A percentile compares a stretch with the other conserved stretches of the same genome.
These are phyloP conservation scores for Fragaria ananassa DNA, from an alignment of 306 rosid species.

Conservation along the genomic window DNA sequence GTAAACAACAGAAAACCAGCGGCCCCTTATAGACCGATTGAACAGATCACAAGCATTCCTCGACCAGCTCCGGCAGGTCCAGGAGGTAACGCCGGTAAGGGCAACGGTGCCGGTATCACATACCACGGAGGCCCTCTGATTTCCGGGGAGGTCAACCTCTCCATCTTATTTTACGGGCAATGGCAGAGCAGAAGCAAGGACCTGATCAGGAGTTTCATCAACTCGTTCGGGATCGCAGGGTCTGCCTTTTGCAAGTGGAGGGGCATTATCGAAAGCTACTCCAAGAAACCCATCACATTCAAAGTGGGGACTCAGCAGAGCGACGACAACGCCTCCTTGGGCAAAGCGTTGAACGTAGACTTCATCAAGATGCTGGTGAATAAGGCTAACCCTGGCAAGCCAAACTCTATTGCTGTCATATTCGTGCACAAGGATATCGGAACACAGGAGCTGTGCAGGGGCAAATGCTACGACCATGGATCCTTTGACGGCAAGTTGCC, in stretches of 20 bases:
- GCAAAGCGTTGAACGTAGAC: not conserved
- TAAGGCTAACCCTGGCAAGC: not conserved
- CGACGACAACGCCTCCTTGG: not conserved
- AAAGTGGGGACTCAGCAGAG: not conserved
- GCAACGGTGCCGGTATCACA: not conserved
- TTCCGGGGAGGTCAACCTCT: slow-evolving; percentile 6
- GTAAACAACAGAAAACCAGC: not conserved
- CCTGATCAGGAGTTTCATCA: slow-evolving; percentile 7
- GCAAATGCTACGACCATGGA: slow-evolving; percentile 51
- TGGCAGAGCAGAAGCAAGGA: not conserved
- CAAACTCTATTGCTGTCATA: slow-evolving; percentile 29
- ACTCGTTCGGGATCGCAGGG: not conserved
- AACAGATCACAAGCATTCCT: not conserved
- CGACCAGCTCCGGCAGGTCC: not conserved
- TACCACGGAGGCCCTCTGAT: slow-evolving; percentile 18
- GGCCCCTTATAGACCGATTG: not conserved
- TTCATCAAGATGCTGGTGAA: not conserved
- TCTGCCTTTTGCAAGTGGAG: not conserved
- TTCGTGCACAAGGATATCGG: slow-evolving; percentile 27
- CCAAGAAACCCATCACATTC: not conserved
- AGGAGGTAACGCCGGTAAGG: not conserved
- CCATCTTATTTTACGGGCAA: slow-evolving; percentile 8
- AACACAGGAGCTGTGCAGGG: slow-evolving; percentile 47
- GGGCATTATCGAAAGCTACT: not conserved
- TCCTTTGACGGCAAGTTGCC: slow-evolving; percentile 16